A percentile compares a stretch with the other conserved stretches of the same genome.
phyloP scores from a whole-genome alignment of 768 basidiomycete species.

The Boletus rex-veris region DNA sequence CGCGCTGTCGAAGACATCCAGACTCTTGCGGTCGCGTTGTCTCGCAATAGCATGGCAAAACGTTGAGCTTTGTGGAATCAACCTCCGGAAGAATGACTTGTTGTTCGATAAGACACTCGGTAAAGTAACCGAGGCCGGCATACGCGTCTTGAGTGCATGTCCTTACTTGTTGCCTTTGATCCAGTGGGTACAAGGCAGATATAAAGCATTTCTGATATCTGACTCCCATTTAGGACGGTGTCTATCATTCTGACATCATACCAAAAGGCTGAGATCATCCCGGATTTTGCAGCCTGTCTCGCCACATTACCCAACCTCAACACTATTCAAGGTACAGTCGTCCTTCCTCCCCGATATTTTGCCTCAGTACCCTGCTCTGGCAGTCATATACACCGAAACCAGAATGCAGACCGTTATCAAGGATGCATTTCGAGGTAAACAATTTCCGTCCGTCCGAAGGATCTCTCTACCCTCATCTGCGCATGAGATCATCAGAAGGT shows the following conservation, averaged over 20 bases:
- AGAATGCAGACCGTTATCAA: slow-evolving; percentile 3
- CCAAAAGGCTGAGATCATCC: not conserved
- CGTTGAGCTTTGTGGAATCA: slow-evolving; percentile 1
- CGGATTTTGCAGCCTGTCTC: slow-evolving; percentile 7
- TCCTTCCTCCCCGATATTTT: not conserved
- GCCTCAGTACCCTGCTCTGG: not conserved
- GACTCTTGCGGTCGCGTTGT: slow-evolving; percentile 9
- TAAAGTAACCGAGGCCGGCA: not conserved
- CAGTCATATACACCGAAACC: slow-evolving; percentile 1
- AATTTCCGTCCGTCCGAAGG: slow-evolving; percentile 7
- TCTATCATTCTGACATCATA: not conserved
- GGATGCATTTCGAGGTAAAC: slow-evolving; percentile 2
- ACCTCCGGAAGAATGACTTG: not conserved
- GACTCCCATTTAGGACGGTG: not conserved
- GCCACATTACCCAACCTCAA: slow-evolving; percentile 5
- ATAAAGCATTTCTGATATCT: not conserved
- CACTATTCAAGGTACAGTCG: slow-evolving; percentile 1
- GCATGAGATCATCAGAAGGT: slow-evolving; percentile 9
- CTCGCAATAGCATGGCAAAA: slow-evolving; percentile 14
- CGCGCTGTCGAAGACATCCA: slow-evolving; percentile 5
- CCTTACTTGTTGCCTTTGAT: slow-evolving; percentile 2
- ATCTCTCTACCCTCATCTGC: slow-evolving; percentile 1
- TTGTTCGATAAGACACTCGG: not conserved
- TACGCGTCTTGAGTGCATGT: not conserved
- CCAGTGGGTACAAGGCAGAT: not conserved